A percentile compares a stretch with the other conserved stretches of the same genome.
Evolutionary conservation across 2,329 filamentous ascomycete species (phyloP).

Genomic region (Penicillium decumbens): DNA sequence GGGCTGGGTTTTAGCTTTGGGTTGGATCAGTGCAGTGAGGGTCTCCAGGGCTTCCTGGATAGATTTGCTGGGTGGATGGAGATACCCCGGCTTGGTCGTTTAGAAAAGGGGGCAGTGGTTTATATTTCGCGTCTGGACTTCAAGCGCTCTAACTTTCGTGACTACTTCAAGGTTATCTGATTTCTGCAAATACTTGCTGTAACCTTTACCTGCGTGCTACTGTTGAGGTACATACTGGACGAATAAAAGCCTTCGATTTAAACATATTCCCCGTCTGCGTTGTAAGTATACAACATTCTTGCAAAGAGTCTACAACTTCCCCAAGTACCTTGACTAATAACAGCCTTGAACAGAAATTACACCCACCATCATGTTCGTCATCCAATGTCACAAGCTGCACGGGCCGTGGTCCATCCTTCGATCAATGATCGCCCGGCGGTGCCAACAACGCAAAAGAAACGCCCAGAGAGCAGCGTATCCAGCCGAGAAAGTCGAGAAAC

Average conservation of each 20-base stretch:
- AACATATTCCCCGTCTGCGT: background rate
- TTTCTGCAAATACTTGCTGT: too few relatives aligned
- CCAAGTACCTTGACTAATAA: background rate
- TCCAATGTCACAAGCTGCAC: conserved; percentile 1
- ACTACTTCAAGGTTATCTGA: too few relatives aligned
- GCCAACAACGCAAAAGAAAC: conserved; percentile 1
- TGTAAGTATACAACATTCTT: background rate
- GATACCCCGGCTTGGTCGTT: too few relatives aligned
- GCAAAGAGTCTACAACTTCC: background rate
- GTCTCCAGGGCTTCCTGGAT: too few relatives aligned
- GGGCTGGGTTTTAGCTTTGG: background rate
- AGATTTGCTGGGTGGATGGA: too few relatives aligned
- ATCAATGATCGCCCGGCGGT: conserved; percentile 4
- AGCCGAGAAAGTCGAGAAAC: background rate
- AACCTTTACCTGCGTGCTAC: background rate
- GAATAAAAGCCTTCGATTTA: too few relatives aligned
- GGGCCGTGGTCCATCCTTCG: conserved; percentile 3
- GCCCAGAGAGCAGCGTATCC: background rate
- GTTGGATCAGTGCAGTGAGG: background rate
- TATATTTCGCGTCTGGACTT: too few relatives aligned
- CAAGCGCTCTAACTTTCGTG: too few relatives aligned
- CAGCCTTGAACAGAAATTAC: too few relatives aligned
- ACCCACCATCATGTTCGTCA: conserved; percentile 5
- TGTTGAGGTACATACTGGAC: background rate
- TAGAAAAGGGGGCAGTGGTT: too few relatives aligned